These are phyloP conservation scores for Neoscytalidium dimidiatum DNA, from an alignment of 2,329 filamentous ascomycete species.

Conservation along the genomic window DNA sequence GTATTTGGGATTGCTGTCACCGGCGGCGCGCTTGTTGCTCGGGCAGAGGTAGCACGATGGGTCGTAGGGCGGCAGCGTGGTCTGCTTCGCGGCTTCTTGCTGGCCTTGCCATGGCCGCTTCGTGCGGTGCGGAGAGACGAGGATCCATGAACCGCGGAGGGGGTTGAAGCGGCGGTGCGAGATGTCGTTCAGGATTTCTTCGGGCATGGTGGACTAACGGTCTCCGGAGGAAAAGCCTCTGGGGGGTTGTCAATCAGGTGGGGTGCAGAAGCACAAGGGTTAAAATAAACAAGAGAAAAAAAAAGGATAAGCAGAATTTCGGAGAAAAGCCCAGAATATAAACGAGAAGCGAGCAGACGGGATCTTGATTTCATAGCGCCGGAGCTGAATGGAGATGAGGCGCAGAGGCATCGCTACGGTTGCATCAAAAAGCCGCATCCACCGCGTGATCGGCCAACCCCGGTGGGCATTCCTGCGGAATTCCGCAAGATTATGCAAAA, in stretches of 20 bases:
- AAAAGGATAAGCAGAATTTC: neutral
- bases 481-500: neutral
- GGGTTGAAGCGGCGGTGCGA: slow-evolving; percentile 94
- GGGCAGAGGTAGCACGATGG: slow-evolving; percentile 90
- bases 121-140: slow-evolving; percentile 93
- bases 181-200: slow-evolving; percentile 78
- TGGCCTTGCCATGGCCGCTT: slow-evolving; percentile 92
- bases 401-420: slow-evolving; percentile 4
- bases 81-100: slow-evolving; percentile 50
- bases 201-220: slow-evolving; percentile 41
- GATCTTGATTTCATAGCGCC: slow-evolving; percentile 10
- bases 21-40: slow-evolving; percentile 83
- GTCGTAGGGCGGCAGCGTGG: slow-evolving; percentile 74
- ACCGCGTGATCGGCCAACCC: slow-evolving; percentile 18
- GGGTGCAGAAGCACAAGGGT: neutral
- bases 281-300: neutral
- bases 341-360: neutral
- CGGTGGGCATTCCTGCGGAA: neutral
- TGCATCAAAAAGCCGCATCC: slow-evolving; percentile 15
- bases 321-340: neutral
- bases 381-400: slow-evolving; percentile 5
- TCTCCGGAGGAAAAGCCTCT: neutral
- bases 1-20: slow-evolving; percentile 84
- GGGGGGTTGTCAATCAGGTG: neutral
- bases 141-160: slow-evolving; percentile 83